Evolutionary conservation across 371 early-diverging fungal genomes (phyloP).

Genomic region (Syncephalastrum contaminatum): DNA sequence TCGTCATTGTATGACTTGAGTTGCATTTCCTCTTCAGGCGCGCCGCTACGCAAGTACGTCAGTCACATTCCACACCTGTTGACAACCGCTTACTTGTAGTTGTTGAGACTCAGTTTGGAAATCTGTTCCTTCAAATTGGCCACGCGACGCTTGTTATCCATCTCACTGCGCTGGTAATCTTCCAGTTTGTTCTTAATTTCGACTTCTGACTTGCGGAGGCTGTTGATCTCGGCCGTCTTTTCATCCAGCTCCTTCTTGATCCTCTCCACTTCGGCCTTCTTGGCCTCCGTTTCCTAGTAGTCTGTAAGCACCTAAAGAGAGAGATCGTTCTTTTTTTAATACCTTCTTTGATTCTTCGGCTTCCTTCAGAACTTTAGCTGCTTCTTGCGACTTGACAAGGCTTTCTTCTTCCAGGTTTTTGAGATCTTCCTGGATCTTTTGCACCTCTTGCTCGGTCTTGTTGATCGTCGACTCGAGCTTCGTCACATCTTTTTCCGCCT

Average conservation of each 20-base stretch:
- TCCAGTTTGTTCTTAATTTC: constrained; percentile 65
- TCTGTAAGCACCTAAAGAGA: not conserved
- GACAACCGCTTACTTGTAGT: constrained; percentile 50
- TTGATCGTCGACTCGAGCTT: constrained; percentile 63
- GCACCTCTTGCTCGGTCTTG: constrained; percentile 69
- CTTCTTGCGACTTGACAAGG: constrained; percentile 43
- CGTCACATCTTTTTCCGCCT: constrained; percentile 73
- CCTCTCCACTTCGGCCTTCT: constrained; percentile 64
- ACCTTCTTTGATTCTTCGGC: constrained; percentile 36
- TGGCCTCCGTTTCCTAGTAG: constrained; percentile 65
- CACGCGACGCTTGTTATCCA: constrained; percentile 51
- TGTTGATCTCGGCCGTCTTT: constrained; percentile 61
- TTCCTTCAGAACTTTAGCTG: constrained; percentile 48
- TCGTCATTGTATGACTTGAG: constrained; percentile 50
- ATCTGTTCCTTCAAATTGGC: constrained; percentile 55
- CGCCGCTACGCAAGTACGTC: constrained; percentile 21
- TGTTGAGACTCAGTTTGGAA: constrained; percentile 56
- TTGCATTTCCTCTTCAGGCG: constrained; percentile 56
- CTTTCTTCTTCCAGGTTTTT: constrained; percentile 58
- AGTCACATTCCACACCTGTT: not conserved
- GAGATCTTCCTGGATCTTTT: constrained; percentile 60
- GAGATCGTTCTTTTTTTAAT: not conserved
- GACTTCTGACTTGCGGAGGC: constrained; percentile 65
- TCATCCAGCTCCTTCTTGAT: constrained; percentile 69
- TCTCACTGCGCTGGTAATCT: constrained; percentile 49